phyloP scores from a whole-genome alignment of 176 grass and related monocot genomes.

The Calamus simplicifolius region DNA sequence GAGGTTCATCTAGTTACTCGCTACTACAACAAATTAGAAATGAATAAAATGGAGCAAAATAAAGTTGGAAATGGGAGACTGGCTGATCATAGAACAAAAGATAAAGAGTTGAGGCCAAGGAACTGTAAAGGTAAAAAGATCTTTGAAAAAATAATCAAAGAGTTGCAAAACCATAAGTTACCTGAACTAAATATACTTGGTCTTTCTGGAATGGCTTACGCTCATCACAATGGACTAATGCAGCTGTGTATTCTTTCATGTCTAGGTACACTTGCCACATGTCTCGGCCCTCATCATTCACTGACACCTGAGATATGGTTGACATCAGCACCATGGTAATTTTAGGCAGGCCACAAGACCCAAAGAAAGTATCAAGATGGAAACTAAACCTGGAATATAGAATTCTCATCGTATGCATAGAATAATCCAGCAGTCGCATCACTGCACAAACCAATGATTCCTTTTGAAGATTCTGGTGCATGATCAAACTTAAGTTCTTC shows the following conservation, averaged over 20 bases:
- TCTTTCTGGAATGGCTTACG: slow-evolving; percentile 67
- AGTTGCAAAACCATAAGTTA: slow-evolving; percentile 23
- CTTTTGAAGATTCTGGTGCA: slow-evolving; percentile 62
- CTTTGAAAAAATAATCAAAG: background rate
- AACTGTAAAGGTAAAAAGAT: slow-evolving; percentile 3
- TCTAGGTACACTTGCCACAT: slow-evolving; percentile 98
- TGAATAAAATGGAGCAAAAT: background rate
- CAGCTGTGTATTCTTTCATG: slow-evolving; percentile 74
- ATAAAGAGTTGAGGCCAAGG: slow-evolving; percentile 9
- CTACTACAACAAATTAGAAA: background rate
- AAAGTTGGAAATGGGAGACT: slow-evolving; percentile 13
- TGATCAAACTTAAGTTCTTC: slow-evolving; percentile 83
- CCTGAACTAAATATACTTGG: slow-evolving; percentile 87
- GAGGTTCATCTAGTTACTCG: background rate
- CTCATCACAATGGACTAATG: slow-evolving; percentile 70
- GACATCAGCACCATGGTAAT: background rate
- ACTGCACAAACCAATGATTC: slow-evolving; percentile 82
- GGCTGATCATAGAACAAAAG: slow-evolving; percentile 11
- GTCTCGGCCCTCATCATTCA: slow-evolving; percentile 75
- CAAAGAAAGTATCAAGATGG: slow-evolving; percentile 18
- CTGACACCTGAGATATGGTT: slow-evolving; percentile 44
- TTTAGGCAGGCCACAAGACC: slow-evolving; percentile 3
- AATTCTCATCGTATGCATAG: slow-evolving; percentile 88
- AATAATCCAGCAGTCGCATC: slow-evolving; percentile 83
- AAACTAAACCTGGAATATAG: slow-evolving; percentile 83